Evolutionary conservation across 257 asterid genomes (phyloP).

Genomic region (Salvia hispanica): DNA sequence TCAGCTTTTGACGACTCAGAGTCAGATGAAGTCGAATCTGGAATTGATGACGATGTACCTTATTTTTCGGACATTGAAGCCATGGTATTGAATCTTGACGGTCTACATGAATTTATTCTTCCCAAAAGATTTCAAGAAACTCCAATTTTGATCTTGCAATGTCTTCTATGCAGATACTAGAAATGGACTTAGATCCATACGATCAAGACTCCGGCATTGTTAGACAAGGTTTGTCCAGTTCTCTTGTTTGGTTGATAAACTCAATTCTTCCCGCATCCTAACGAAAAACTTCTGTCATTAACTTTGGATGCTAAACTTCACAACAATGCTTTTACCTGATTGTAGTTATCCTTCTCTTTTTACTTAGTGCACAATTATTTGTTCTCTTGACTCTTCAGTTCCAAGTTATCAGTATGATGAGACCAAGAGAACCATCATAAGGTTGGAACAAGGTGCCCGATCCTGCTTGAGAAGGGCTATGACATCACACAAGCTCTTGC

Average conservation of each 20-base stretch:
- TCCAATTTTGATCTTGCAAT: slow-evolving; percentile 28
- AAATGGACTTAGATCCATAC: slow-evolving; percentile 85
- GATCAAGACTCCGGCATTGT: slow-evolving; percentile 54
- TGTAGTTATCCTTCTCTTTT: not conserved
- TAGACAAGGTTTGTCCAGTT: slow-evolving; percentile 54
- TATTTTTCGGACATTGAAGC: slow-evolving; percentile 95
- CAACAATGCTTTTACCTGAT: slow-evolving; percentile 2
- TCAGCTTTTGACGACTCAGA: slow-evolving; percentile 44
- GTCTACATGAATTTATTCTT: slow-evolving; percentile 22
- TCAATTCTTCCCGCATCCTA: slow-evolving; percentile 9
- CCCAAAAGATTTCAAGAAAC: not conserved
- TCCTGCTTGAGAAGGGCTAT: slow-evolving; percentile 68
- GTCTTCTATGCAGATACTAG: slow-evolving; percentile 70
- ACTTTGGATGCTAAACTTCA: slow-evolving; percentile 6
- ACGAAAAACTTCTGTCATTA: slow-evolving; percentile 4
- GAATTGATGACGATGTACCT: slow-evolving; percentile 82
- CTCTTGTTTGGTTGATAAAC: slow-evolving; percentile 26
- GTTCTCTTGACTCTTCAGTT: slow-evolving; percentile 45
- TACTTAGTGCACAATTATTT: slow-evolving; percentile 1
- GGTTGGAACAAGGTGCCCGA: slow-evolving; percentile 79
- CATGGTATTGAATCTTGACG: slow-evolving; percentile 57
- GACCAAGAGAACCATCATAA: slow-evolving; percentile 73
- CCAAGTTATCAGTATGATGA: slow-evolving; percentile 68
- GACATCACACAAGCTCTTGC: slow-evolving; percentile 80
- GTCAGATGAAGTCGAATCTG: slow-evolving; percentile 68